Conservation (phyloP, 106 monocot species). For the Dendrobium catenatum region DNA sequence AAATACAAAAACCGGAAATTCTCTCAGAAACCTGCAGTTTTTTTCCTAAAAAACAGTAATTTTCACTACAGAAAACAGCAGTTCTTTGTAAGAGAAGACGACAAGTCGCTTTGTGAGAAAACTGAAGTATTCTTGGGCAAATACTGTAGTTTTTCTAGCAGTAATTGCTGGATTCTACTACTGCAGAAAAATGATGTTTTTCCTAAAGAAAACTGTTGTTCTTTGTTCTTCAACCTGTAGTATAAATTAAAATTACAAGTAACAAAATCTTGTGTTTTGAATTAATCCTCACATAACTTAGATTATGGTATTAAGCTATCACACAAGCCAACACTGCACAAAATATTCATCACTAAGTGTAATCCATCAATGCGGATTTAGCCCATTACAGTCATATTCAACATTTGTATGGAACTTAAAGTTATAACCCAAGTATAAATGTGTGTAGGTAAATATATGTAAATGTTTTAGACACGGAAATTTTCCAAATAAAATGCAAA, state of each 20-base stretch:
- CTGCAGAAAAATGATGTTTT: background rate
- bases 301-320: too few relatives aligned
- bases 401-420: too few relatives aligned
- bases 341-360: too few relatives aligned
- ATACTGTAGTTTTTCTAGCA: background rate
- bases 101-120: background rate
- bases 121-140: background rate
- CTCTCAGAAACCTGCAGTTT: background rate
- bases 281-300: background rate
- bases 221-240: background rate
- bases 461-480: too few relatives aligned
- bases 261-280: background rate
- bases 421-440: too few relatives aligned
- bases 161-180: background rate
- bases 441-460: too few relatives aligned
- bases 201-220: background rate
- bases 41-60: background rate
- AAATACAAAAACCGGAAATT: background rate
- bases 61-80: background rate
- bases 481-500: too few relatives aligned
- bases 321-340: too few relatives aligned
- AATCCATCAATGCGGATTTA: too few relatives aligned
- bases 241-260: background rate
- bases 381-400: too few relatives aligned
- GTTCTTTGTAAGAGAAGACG: background rate